These are phyloP conservation scores for Ceratocystis cacaofunesta DNA, from an alignment of 2,329 filamentous ascomycete species.

Conservation along the genomic window DNA sequence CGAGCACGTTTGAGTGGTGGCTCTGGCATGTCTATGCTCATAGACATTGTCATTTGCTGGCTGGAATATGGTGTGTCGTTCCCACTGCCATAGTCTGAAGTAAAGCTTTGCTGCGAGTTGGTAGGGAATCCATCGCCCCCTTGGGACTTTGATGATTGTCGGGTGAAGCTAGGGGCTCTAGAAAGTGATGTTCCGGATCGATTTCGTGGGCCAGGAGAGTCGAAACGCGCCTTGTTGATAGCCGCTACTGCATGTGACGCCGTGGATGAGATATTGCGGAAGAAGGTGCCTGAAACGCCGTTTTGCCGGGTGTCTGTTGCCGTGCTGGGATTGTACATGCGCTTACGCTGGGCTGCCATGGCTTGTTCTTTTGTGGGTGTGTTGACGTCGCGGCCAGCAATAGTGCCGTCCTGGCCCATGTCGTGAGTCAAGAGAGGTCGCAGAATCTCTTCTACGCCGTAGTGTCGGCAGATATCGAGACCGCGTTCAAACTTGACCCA, in stretches of 20 bases:
- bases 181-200: conserved; percentile 22
- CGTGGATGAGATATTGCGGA: conserved; percentile 89
- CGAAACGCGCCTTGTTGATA: conserved; percentile 89
- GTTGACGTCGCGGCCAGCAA: conserved; percentile 61
- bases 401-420: conserved; percentile 59
- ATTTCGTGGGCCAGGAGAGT: conserved; percentile 62
- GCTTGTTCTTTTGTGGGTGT: conserved; percentile 98
- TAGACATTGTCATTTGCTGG: conserved; percentile 28
- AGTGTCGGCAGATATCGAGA: conserved; percentile 74
- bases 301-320: conserved; percentile 53
- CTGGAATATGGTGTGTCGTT: conserved; percentile 16
- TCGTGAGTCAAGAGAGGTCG: conserved; percentile 66
- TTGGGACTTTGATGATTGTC: conserved; percentile 52
- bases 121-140: conserved; percentile 52
- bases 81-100: conserved; percentile 53
- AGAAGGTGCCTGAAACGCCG: conserved; percentile 70
- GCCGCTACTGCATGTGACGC: conserved; percentile 87
- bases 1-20: conserved; percentile 70
- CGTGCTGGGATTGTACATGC: conserved; percentile 59
- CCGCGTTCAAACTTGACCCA: conserved; percentile 94
- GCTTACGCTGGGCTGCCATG: conserved; percentile 87
- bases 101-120: conserved; percentile 73
- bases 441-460: conserved; percentile 61
- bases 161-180: conserved; percentile 49
- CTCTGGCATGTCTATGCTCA: conserved; percentile 44